Evolutionary conservation across 208 protist genomes (phyloP), one percentile per base, ranked within the genome.

Genomic region (Crithidia thermophila): DNA sequence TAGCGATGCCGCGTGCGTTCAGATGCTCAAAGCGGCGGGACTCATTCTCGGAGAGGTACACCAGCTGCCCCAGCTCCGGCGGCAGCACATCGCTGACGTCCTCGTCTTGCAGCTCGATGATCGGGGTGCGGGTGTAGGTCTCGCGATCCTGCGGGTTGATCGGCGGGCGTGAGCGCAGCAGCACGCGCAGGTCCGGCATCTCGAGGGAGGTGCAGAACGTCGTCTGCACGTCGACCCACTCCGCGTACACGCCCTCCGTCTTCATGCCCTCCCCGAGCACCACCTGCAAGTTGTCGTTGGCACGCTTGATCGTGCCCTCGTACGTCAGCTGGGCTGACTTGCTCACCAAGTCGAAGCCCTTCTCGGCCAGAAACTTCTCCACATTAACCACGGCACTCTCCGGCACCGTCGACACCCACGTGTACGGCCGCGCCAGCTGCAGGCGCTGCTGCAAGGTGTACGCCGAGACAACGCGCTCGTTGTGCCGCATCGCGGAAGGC

Each of bases 391-490:
- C 61, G 33, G 74, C 81, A 23, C 66, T 69, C 67, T 93, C 86
- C 16, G 87, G 87, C 30, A 91, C 49, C 11, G 79, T 57, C 8
- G 82, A 75, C 2, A 97, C 81, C 78, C 81, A 97, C 34, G 83
- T 91, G 79, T 95, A 97, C 30, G 88, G 87, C 62, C 90, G 72
- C 31, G 69, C 78, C 34, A 94, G 71, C 81, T 97, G 92, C 43
- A 97, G 72, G 14, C 90, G 88, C 80, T 97, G 92, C 76, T 97
- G 92, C 25, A 93, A 71, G 21, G 84, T 94, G 75, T 92, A 97
- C 27, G 82, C 76, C 4, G 92, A 95, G 8, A 94, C 80, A 18
- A 97, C 82, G 16, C 68, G 59, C 55, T 88, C 83, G 21, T 61
- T 67, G 73, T 67, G 66, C 33, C 73, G 75, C 65, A 80, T 73